A percentile compares a stretch with the other conserved stretches of the same genome.
These are phyloP conservation scores for Amanita rubescens DNA, from an alignment of 768 basidiomycete species.

Conservation along the genomic window DNA sequence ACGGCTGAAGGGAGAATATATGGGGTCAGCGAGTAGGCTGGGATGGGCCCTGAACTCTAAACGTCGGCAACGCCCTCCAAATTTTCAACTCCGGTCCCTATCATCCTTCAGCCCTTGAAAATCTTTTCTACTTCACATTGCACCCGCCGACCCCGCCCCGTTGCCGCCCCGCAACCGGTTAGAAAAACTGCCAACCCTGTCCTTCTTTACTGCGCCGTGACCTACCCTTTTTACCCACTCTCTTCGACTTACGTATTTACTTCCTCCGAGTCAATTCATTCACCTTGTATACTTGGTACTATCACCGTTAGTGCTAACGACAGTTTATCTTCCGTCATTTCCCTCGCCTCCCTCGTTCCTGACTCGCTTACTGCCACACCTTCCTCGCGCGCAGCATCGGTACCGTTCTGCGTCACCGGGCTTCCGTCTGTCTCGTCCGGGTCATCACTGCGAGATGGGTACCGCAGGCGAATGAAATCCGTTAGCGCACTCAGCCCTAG, in stretches of 20 bases:
- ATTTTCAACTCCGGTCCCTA: slow-evolving; percentile 43
- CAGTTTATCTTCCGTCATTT: background rate
- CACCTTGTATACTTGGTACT: background rate
- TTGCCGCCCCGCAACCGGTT: background rate
- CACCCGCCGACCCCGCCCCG: slow-evolving; percentile 12
- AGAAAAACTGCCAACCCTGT: slow-evolving; percentile 1
- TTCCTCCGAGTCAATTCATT: background rate
- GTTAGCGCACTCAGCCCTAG: slow-evolving; percentile 57
- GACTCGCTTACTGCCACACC: background rate
- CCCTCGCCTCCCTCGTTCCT: background rate
- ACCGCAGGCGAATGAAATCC: slow-evolving; percentile 53
- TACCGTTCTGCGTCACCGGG: slow-evolving; percentile 5
- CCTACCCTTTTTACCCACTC: too few species aligned
- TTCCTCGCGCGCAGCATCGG: background rate
- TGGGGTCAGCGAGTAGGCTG: slow-evolving; percentile 35
- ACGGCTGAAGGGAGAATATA: slow-evolving; percentile 38
- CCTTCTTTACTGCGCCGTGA: background rate
- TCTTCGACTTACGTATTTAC: background rate
- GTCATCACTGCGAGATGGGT: slow-evolving; percentile 9
- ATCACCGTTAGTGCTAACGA: background rate
- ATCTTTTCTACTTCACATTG: slow-evolving; percentile 16
- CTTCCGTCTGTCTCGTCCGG: slow-evolving; percentile 15
- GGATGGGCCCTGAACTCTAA: slow-evolving; percentile 40
- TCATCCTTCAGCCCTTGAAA: slow-evolving; percentile 21
- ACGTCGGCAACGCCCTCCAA: slow-evolving; percentile 42